Evolutionary conservation across 1,284 basidiomycete genomes (phyloP).

Genomic region (Apiotrichum gracile): DNA sequence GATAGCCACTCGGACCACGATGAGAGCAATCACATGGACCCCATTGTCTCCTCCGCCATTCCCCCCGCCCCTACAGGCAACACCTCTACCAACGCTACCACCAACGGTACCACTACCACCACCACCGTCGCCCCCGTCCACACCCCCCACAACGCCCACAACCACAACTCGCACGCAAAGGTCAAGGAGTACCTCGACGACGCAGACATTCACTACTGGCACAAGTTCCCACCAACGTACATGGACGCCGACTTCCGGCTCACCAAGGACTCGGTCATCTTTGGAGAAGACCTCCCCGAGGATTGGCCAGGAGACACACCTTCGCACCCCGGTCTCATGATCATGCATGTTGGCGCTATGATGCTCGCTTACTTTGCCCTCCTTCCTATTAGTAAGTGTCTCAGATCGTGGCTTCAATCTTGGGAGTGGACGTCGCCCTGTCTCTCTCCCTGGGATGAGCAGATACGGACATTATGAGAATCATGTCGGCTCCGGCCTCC

Average conservation of each 20-base stretch:
- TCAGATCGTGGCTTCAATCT: too few species aligned
- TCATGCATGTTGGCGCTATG: constrained; percentile 29
- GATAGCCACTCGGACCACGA: background rate
- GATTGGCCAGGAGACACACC: constrained; percentile 27
- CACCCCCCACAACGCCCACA: constrained; percentile 13
- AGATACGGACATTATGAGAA: too few species aligned
- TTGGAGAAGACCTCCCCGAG: constrained; percentile 36
- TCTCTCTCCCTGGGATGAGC: too few species aligned
- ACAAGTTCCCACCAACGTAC: constrained; percentile 37
- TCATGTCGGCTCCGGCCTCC: too few species aligned
- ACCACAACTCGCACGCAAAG: constrained; percentile 27
- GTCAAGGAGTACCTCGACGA: constrained; percentile 32
- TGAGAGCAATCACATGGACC: too few species aligned
- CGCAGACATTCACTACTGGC: constrained; percentile 30
- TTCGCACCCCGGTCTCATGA: constrained; percentile 29
- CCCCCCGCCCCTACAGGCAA: background rate
- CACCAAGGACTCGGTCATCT: constrained; percentile 30
- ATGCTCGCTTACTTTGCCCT: constrained; percentile 34
- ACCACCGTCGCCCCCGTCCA: background rate
- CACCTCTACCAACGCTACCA: background rate
- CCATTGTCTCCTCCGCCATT: background rate
- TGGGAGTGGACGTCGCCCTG: background rate
- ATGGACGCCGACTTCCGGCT: constrained; percentile 37
- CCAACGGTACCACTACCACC: background rate
- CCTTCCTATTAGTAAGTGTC: constrained; percentile 35